Evolutionary conservation across 2,329 filamentous ascomycete species (phyloP).

Genomic region (Clonostachys byssicola): DNA sequence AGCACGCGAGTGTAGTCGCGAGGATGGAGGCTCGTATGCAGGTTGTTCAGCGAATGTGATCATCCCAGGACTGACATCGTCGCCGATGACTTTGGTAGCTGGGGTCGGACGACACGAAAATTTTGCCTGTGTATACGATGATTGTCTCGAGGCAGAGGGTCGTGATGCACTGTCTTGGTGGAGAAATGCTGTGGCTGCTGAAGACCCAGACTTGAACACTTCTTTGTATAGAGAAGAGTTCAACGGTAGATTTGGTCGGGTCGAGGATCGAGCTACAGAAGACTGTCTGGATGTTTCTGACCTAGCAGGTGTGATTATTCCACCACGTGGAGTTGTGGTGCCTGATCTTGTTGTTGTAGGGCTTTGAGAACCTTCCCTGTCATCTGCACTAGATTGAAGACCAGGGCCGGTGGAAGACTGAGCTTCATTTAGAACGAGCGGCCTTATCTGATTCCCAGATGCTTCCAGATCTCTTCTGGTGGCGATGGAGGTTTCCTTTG

Average conservation of each 20-base stretch:
- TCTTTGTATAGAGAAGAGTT: slow-evolving; percentile 16
- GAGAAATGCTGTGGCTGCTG: slow-evolving; percentile 1
- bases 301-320: slow-evolving; percentile 12
- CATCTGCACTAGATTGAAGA: not conserved
- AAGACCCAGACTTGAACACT: too few species aligned
- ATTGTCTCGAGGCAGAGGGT: slow-evolving; percentile 32
- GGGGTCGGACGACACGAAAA: slow-evolving; percentile 62
- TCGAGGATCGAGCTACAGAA: slow-evolving; percentile 62
- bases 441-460: too few species aligned
- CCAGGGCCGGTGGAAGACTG: too few species aligned
- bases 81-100: slow-evolving; percentile 53
- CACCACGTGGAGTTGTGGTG: slow-evolving; percentile 6
- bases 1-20: slow-evolving; percentile 9
- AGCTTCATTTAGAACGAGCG: too few species aligned
- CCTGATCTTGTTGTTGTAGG: slow-evolving; percentile 6
- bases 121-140: slow-evolving; percentile 45
- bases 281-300: slow-evolving; percentile 48
- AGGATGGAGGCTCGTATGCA: slow-evolving; percentile 7
- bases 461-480: not conserved
- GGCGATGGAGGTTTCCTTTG: not conserved
- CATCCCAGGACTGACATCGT: slow-evolving; percentile 48
- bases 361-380: not conserved
- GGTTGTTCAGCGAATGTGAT: slow-evolving; percentile 56
- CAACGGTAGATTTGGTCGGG: slow-evolving; percentile 67
- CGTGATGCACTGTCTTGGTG: slow-evolving; percentile 21